These are phyloP conservation scores for Quercus variabilis DNA, from an alignment of 306 rosid species.

Conservation along the genomic window DNA sequence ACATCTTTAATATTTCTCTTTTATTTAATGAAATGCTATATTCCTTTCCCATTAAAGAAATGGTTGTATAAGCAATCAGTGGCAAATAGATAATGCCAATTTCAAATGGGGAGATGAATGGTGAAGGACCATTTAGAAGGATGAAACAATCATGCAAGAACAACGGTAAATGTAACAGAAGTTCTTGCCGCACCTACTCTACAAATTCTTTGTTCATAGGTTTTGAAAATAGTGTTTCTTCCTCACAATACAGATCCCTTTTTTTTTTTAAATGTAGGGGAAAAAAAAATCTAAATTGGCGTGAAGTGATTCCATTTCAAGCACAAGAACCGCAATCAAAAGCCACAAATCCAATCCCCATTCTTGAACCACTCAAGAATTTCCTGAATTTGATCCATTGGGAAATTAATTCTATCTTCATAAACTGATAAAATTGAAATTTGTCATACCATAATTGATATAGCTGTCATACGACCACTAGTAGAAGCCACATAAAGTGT, in stretches of 20 bases:
- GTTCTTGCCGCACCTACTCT: not conserved
- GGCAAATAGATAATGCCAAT: not conserved
- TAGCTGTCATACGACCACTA: conserved; percentile 66
- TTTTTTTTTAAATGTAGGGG: not conserved
- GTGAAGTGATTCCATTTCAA: not conserved
- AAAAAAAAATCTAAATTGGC: not conserved
- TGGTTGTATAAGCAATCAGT: not conserved
- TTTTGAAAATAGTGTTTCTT: not conserved
- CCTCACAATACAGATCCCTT: not conserved
- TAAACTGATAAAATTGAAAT: conserved; percentile 14
- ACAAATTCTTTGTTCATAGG: not conserved
- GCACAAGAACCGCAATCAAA: not conserved
- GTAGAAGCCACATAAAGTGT: conserved; percentile 86
- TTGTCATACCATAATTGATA: conserved; percentile 48
- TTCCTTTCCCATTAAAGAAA: not conserved
- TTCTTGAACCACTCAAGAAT: not conserved
- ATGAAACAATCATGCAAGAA: not conserved
- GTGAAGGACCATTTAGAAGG: not conserved
- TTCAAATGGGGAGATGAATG: not conserved
- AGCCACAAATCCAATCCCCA: not conserved
- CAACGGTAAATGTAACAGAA: not conserved
- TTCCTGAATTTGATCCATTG: not conserved
- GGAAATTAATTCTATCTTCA: not conserved
- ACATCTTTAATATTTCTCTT: not conserved
- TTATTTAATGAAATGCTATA: not conserved